Conservation (phyloP, 75 land plant species). For the Pinus albicaulis region DNA sequence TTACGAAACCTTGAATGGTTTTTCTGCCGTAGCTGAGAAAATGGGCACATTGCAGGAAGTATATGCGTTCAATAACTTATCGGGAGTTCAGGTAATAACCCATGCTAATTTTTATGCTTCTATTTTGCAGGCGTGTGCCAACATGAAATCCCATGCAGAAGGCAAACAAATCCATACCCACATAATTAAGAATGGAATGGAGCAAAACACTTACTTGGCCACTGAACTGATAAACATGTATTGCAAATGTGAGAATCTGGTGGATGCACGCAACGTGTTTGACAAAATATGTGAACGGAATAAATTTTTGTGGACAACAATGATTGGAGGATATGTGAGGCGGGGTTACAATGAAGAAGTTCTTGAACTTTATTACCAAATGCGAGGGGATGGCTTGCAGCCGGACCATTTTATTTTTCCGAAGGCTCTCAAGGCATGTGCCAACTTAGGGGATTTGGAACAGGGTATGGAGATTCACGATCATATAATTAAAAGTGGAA, state of each 20-base stretch:
- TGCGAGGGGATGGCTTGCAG: slow-evolving; percentile 20
- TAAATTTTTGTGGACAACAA: slow-evolving; percentile 53
- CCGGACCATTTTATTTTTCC: slow-evolving; percentile 39
- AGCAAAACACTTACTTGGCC: slow-evolving; percentile 20
- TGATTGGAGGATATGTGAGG: slow-evolving; percentile 44
- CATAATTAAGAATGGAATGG: slow-evolving; percentile 29
- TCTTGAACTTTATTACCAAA: slow-evolving; percentile 30
- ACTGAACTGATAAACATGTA: slow-evolving; percentile 52
- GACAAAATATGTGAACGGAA: slow-evolving; percentile 41
- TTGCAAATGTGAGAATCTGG: slow-evolving; percentile 18
- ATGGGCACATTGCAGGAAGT: too few species aligned
- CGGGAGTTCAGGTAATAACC: too few species aligned
- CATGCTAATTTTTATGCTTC: slow-evolving; percentile 32
- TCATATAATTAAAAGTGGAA: slow-evolving; percentile 26
- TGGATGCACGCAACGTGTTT: slow-evolving; percentile 30
- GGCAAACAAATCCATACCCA: slow-evolving; percentile 40
- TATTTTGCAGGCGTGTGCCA: slow-evolving; percentile 43
- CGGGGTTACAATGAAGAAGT: slow-evolving; percentile 16
- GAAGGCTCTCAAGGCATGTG: slow-evolving; percentile 46
- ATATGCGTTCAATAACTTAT: too few species aligned
- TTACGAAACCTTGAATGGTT: too few species aligned
- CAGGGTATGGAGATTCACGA: slow-evolving; percentile 41
- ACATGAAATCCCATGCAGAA: slow-evolving; percentile 15
- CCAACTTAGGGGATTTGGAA: slow-evolving; percentile 10
- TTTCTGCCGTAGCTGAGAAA: too few species aligned